Conservation (phyloP, 805 yeast genomes). For the Pichia exigua region DNA sequence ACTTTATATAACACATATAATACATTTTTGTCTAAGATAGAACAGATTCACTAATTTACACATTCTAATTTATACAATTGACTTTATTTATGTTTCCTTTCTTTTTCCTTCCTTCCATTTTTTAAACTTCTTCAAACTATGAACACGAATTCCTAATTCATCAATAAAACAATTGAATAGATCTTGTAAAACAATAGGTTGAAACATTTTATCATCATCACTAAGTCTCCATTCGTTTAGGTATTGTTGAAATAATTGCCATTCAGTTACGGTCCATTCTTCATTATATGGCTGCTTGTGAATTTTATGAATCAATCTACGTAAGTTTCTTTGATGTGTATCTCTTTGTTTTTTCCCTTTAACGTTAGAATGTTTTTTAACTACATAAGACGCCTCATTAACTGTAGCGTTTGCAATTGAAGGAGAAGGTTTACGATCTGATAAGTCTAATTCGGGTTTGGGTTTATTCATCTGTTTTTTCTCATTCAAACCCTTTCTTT, state of each 20-base stretch:
- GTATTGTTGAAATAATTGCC: conserved; percentile 19
- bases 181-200: background rate
- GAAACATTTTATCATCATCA: conserved; percentile 8
- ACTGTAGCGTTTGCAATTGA: background rate
- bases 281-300: conserved; percentile 5
- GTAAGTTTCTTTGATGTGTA: background rate
- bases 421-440: background rate
- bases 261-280: conserved; percentile 19
- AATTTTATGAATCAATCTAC: conserved; percentile 3
- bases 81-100: background rate
- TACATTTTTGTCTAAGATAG: background rate
- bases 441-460: background rate
- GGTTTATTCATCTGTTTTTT: background rate
- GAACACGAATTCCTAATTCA: conserved; percentile 18
- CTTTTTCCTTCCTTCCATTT: conserved; percentile 12
- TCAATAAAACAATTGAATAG: conserved; percentile 20
- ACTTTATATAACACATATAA: background rate
- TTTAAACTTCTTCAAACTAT: conserved; percentile 14
- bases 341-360: background rate
- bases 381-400: background rate
- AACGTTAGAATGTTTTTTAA: background rate
- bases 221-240: conserved; percentile 17
- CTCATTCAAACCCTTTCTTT: background rate
- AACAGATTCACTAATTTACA: background rate
- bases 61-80: background rate